A percentile compares a stretch with the other conserved stretches of the same genome.
phyloP scores from a whole-genome alignment of 148 eudicot genomes.

The Rhododendron ferrugineum region DNA sequence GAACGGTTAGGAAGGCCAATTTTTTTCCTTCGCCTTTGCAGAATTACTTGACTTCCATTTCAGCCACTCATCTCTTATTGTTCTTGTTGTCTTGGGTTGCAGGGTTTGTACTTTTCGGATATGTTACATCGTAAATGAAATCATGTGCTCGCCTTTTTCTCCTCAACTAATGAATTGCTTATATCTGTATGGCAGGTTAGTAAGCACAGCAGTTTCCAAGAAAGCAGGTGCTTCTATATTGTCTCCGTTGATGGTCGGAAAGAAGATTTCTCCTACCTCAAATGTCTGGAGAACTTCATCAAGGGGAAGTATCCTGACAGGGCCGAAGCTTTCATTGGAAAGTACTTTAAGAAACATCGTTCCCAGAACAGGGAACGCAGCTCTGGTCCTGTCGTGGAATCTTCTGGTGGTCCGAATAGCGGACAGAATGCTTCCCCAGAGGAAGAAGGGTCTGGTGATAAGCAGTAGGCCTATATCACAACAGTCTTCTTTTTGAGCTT shows the following conservation, averaged over 20 bases:
- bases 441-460: constrained; percentile 10
- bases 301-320: constrained; percentile 56
- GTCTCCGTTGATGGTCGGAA: constrained; percentile 65
- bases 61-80: background rate
- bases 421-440: background rate
- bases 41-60: background rate
- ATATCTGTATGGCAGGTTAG: constrained; percentile 46
- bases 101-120: too few species aligned
- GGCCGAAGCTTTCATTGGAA: constrained; percentile 54
- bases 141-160: background rate
- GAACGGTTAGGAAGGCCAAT: background rate
- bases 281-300: constrained; percentile 63
- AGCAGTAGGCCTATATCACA: background rate
- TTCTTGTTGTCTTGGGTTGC: background rate
- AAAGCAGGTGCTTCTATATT: constrained; percentile 66
- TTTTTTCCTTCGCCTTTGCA: background rate
- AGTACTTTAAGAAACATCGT: constrained; percentile 54
- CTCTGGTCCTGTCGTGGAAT: constrained; percentile 3
- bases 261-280: constrained; percentile 76
- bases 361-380: constrained; percentile 15
- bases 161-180: background rate
- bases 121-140: background rate
- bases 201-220: constrained; percentile 65
- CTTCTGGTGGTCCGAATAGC: background rate
- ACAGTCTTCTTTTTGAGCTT: background rate